Base-by-base conservation (phyloP, 1,284 basidiomycete genomes). In the Apiotrichum gracile region DNA sequence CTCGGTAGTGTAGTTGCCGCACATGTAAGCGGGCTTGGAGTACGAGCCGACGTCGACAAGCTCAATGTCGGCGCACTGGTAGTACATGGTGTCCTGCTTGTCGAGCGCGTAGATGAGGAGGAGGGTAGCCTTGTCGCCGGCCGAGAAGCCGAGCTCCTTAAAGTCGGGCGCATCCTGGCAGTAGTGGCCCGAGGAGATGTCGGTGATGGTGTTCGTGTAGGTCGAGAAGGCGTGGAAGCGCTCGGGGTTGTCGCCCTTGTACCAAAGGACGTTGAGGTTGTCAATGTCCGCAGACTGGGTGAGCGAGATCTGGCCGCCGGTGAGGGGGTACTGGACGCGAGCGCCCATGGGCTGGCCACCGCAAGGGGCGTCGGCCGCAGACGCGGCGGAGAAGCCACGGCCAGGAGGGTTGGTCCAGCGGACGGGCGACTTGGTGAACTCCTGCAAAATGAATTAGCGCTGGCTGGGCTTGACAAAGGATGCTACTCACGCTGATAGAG, bases 161-260 rank as follows among this genome's bases (percentile, higher is more conserved):
- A 69, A 67, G 61, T 69, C 67, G 16, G 67, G 67, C 17, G 49
- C 65, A 14, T 52, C 25, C 29, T 59, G 47, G 53, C 67, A 69
- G 55, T 57, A 65, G 40, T 67, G 61, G 24, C 67, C 67, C 3
- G 55, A 46, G 16, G 46, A 52, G 8, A 67, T 44, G 55, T 61
- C 58, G 10, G 47, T 29, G 35, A 68, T 24, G 29, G 63, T 57
- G 19, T 61, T 47, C 47, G 64, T 49, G 51, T 59, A 66, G 26
- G 55, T 57, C 26, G 47, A 47, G 54, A 66, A 66, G 6, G 50
- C 51, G 49, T 66, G 64, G 60, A 66, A 66, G 19, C 40, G 38
- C 16, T 53, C 48, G 12, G 64, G 64, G 46, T 64, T 51, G 31
- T 60, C 37, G 38, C 61, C 58, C 41, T 61, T 58, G 43, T 55